A percentile compares a stretch with the other conserved stretches of the same genome.
Conservation (phyloP, 345 rosid species). For the Boechera retrofracta region DNA sequence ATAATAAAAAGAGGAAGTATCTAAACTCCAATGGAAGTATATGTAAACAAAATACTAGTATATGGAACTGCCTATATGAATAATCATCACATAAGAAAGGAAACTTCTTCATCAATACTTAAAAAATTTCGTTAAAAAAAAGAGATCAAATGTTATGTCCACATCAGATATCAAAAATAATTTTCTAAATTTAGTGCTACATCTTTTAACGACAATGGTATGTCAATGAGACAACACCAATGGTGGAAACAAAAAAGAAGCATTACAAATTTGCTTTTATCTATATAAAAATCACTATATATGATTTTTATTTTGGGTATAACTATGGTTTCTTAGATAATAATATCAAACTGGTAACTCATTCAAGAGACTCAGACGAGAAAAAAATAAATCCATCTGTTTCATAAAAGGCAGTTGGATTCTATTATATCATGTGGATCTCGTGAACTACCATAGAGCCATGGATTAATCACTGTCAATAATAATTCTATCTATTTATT, state of each 20-base stretch:
- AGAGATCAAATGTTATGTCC: conserved; percentile 25
- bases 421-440: conserved; percentile 49
- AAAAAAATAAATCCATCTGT: conserved; percentile 7
- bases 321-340: conserved; percentile 7
- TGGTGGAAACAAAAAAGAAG: conserved; percentile 45
- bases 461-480: conserved; percentile 45
- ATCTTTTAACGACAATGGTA: conserved; percentile 42
- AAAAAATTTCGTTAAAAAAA: neutral
- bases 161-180: conserved; percentile 29
- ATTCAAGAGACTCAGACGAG: neutral
- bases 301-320: conserved; percentile 10
- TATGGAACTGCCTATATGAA: neutral
- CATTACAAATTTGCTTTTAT: conserved; percentile 31
- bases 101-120: conserved; percentile 24
- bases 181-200: conserved; percentile 43
- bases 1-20: neutral
- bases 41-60: conserved; percentile 13
- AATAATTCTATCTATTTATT: conserved; percentile 46
- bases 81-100: conserved; percentile 33
- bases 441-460: conserved; percentile 47
- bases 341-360: conserved; percentile 6
- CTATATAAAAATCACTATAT: neutral
- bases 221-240: conserved; percentile 40
- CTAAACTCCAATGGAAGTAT: neutral
- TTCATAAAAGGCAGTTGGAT: conserved; percentile 36